Evolutionary conservation across 2,329 filamentous ascomycete genomes (phyloP).

Genomic region (Hypoxylon sp.): DNA sequence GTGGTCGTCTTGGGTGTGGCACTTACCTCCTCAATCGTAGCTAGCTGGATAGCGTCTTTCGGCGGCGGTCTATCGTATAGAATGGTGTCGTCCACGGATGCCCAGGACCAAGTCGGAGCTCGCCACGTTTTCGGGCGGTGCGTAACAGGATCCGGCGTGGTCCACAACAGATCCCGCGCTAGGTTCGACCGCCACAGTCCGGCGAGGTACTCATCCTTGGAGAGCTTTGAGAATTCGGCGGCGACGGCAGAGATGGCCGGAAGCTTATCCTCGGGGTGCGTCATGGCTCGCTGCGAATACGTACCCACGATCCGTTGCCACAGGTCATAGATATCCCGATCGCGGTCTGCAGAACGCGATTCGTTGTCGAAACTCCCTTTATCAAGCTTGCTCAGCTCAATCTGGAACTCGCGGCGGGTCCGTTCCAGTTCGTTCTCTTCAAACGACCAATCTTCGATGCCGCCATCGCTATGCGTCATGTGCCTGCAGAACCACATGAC

Average conservation of each 20-base stretch:
- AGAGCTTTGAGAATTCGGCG: not conserved
- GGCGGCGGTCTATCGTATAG: not conserved
- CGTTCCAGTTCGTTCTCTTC: not conserved
- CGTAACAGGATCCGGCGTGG: not conserved
- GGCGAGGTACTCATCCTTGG: not conserved
- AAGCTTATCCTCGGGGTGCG: not conserved
- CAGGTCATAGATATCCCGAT: not conserved
- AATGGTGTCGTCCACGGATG: not conserved
- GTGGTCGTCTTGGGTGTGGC: not conserved
- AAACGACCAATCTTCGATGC: not conserved
- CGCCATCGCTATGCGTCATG: not conserved
- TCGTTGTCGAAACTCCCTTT: not conserved
- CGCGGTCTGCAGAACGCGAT: not conserved
- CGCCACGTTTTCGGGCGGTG: not conserved
- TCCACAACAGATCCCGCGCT: not conserved
- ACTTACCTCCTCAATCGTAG: not conserved
- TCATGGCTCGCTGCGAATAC: not conserved
- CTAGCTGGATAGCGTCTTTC: not conserved
- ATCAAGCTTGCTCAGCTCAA: not conserved
- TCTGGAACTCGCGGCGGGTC: not conserved
- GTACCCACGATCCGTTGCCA: not conserved
- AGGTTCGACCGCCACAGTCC: not conserved
- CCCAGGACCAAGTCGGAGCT: not conserved
- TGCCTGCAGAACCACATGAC: not conserved
- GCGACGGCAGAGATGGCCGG: not conserved